A percentile compares a stretch with the other conserved stretches of the same genome.
Evolutionary conservation across 306 rosid species (phyloP).

Genomic region (Fagus crenata): DNA sequence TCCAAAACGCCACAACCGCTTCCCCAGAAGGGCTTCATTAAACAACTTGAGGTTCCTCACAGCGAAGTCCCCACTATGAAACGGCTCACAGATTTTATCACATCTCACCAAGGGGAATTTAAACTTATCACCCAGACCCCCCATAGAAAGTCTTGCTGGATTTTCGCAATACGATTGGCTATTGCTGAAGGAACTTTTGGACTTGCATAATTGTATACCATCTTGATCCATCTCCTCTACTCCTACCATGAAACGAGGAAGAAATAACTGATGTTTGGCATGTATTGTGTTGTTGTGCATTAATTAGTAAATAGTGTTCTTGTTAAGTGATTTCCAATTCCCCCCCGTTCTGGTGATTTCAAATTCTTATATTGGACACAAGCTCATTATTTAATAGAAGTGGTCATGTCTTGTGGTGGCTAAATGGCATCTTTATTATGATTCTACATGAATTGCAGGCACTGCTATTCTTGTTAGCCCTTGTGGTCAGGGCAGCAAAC

Average conservation of each 20-base stretch:
- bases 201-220: neutral
- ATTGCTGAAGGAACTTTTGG: neutral
- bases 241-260: neutral
- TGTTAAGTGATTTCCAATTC: neutral
- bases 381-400: neutral
- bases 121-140: too few species aligned
- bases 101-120: too few species aligned
- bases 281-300: neutral
- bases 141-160: too few species aligned
- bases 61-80: too few species aligned
- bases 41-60: too few species aligned
- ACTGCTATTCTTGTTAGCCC: constrained; percentile 82
- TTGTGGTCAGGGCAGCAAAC: constrained; percentile 79
- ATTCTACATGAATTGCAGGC: constrained; percentile 58
- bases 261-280: neutral
- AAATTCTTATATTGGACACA: neutral
- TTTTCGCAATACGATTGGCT: too few species aligned
- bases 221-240: constrained; percentile 1
- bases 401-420: constrained; percentile 12
- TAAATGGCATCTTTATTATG: neutral
- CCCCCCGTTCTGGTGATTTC: neutral
- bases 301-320: neutral
- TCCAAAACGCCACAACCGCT: too few species aligned
- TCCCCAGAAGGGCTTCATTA: too few species aligned
- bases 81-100: too few species aligned